Evolutionary conservation across 805 yeast species (phyloP).

Genomic region (Candida oleophila): DNA sequence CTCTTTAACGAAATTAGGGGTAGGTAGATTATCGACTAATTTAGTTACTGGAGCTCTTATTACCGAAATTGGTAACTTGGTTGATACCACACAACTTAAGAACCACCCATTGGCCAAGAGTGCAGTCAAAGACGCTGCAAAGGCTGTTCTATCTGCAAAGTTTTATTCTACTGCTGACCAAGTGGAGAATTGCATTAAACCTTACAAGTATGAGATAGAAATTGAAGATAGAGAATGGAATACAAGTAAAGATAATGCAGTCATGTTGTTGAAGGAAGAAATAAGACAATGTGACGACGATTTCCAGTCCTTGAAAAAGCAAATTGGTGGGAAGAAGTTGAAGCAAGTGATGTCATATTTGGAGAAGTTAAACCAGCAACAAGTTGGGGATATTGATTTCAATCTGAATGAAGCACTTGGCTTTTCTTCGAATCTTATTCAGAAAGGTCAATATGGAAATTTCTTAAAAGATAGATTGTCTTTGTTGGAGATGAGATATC

Average conservation of each 20-base stretch:
- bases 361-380: constrained; percentile 45
- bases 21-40: constrained; percentile 85
- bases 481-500: constrained; percentile 69
- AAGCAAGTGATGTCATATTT: constrained; percentile 78
- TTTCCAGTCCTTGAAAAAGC: constrained; percentile 55
- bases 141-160: constrained; percentile 70
- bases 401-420: constrained; percentile 74
- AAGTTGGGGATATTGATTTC: constrained; percentile 32
- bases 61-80: constrained; percentile 72
- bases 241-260: constrained; percentile 74
- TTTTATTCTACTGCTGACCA: constrained; percentile 95
- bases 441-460: constrained; percentile 79
- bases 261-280: constrained; percentile 76
- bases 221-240: constrained; percentile 95
- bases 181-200: constrained; percentile 97
- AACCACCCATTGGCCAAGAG: constrained; percentile 85
- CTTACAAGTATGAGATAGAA: constrained; percentile 95
- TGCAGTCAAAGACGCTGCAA: constrained; percentile 83
- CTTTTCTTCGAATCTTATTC: constrained; percentile 71
- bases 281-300: constrained; percentile 74
- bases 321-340: constrained; percentile 82
- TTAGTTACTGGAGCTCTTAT: constrained; percentile 78
- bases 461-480: constrained; percentile 74
- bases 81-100: constrained; percentile 70
- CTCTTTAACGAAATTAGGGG: constrained; percentile 84